Base-by-base conservation (phyloP, 768 basidiomycete genomes). In the Fomitopsis serialis region DNA sequence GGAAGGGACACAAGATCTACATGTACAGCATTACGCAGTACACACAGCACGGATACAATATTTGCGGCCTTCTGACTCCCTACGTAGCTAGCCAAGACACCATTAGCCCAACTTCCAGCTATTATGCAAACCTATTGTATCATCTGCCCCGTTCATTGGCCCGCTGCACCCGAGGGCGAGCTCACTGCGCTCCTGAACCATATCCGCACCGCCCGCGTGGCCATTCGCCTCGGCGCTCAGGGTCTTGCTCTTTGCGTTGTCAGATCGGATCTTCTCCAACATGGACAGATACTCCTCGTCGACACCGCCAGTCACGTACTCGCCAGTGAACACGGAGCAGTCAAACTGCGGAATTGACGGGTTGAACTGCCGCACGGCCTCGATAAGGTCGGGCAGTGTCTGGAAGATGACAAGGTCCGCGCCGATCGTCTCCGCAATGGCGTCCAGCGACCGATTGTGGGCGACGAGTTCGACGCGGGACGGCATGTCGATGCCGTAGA, bases 401-500 rank as follows among this genome's bases (percentile, higher is more conserved):
- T 99, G 97, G 77, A 89, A 99, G 66, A 99, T 89, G 68, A 94
- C 89, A 36, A 96, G 80, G 71, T 99, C 97, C 10, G 95, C 97
- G 42, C 94, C 94, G 56, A 98, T 97, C 50, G 81, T 82, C 21
- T 72, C 62, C 2, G 92, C 88, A 56, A 98, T 85, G 55, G 85
- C 79, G 22, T 79, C 75, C 11, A 78, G 80, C 49, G 82, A 80
- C 47, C 92, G 84, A 34, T 78, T 80, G 67, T 94, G 75, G 0
- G 93, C 96, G 48, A 98, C 94, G 29, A 98, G 85, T 66, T 98
- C 96, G 34, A 76, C 72, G n/a, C 92, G 84, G 3, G 94, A 92
- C 27, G 97, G 96, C 97, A 98, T 99, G 73, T 99, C 97, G 66
- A 99, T 99, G 19, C 97, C 97, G 69, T 99, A 98, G 4, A 99